Evolutionary conservation across 2,329 filamentous ascomycete genomes (phyloP).

Genomic region (Trichoderma asperellum): DNA sequence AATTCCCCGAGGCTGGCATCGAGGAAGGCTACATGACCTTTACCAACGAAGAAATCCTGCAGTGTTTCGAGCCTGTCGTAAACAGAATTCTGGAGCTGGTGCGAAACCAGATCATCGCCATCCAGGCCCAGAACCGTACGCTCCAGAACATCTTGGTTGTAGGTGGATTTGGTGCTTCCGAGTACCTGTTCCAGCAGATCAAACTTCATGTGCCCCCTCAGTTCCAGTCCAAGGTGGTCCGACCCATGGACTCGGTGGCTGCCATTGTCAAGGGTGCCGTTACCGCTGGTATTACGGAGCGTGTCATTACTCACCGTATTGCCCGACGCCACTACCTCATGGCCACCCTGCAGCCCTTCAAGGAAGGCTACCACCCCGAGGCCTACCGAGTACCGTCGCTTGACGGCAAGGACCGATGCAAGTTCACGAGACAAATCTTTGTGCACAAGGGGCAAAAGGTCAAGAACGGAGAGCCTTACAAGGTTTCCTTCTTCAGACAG

Average conservation of each 20-base stretch:
- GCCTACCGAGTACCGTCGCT: slow-evolving; percentile 96
- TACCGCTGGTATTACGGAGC: slow-evolving; percentile 95
- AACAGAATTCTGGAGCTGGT: slow-evolving; percentile 96
- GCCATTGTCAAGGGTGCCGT: slow-evolving; percentile 98
- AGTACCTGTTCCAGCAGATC: slow-evolving; percentile 99
- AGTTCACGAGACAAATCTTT: slow-evolving; percentile 97
- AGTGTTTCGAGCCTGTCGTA: slow-evolving; percentile 98
- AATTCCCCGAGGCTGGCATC: slow-evolving; percentile 96
- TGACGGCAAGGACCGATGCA: slow-evolving; percentile 97
- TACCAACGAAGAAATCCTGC: slow-evolving; percentile 97
- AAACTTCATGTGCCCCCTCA: slow-evolving; percentile 97
- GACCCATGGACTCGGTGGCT: slow-evolving; percentile 97
- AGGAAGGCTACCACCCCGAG: slow-evolving; percentile 97
- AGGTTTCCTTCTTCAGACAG: slow-evolving; percentile 98
- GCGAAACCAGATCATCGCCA: slow-evolving; percentile 97
- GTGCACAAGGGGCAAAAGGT: slow-evolving; percentile 98
- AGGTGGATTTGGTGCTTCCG: slow-evolving; percentile 95
- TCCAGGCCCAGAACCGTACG: slow-evolving; percentile 92
- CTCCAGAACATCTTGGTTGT: slow-evolving; percentile 97
- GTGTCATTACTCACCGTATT: slow-evolving; percentile 94
- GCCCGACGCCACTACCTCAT: slow-evolving; percentile 98
- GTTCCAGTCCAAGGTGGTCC: slow-evolving; percentile 97
- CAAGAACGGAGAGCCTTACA: slow-evolving; percentile 98
- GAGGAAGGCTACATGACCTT: slow-evolving; percentile 99
- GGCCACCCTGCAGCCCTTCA: slow-evolving; percentile 98